A percentile compares a stretch with the other conserved stretches of the same genome.
Conservation (phyloP, 139 green algal genomes). For the Trebouxia sp. region DNA sequence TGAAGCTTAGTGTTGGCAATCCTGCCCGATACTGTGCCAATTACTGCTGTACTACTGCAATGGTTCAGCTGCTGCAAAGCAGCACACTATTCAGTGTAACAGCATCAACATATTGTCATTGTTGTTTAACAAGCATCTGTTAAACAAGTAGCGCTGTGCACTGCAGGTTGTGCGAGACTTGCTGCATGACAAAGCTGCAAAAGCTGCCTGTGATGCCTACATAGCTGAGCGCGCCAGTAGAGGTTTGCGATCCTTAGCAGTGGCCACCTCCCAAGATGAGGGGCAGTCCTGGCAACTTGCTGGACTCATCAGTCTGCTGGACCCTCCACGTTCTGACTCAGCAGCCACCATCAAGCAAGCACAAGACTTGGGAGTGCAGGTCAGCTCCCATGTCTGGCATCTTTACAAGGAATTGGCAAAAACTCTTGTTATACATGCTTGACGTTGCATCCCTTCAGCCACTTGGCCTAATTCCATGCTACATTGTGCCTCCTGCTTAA, state of each 20-base stretch:
- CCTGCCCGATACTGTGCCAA: too few species aligned
- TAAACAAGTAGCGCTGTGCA: too few species aligned
- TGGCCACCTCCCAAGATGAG: conserved; percentile 38
- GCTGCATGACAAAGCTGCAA: conserved; percentile 30
- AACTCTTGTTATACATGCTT: too few species aligned
- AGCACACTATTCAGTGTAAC: too few species aligned
- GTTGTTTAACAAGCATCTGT: too few species aligned
- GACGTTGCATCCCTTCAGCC: too few species aligned
- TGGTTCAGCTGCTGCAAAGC: too few species aligned
- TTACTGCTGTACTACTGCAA: too few species aligned
- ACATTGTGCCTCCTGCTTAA: too few species aligned
- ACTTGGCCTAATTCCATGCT: too few species aligned
- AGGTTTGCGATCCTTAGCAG: conserved; percentile 44
- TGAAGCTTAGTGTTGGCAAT: too few species aligned
- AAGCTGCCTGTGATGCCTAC: conserved; percentile 30
- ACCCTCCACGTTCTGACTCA: conserved; percentile 72
- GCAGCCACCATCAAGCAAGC: conserved; percentile 38
- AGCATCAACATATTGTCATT: background rate
- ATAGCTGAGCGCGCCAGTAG: conserved; percentile 41
- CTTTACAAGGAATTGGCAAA: too few species aligned
- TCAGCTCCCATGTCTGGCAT: background rate
- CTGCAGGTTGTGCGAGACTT: conserved; percentile 41
- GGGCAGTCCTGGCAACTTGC: conserved; percentile 42
- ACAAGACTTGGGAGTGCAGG: conserved; percentile 42
- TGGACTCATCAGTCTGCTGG: conserved; percentile 79